Conservation (phyloP, 2,329 filamentous ascomycete species). For the Alternaria hordeiaustralica region DNA sequence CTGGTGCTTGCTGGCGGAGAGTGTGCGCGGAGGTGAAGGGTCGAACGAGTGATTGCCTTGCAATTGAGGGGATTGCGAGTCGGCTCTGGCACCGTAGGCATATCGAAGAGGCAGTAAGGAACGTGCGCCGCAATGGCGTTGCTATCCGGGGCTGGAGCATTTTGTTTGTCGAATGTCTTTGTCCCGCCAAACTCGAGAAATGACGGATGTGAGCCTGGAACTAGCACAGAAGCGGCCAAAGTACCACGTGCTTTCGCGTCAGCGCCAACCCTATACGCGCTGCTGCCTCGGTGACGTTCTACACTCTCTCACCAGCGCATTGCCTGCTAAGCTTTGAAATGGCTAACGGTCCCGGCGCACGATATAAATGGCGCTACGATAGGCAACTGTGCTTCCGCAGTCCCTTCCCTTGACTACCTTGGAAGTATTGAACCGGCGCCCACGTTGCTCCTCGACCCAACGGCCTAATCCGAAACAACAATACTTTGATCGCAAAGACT, state of each 20-base stretch:
- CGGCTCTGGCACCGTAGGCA: slow-evolving; percentile 26
- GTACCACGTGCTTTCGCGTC: slow-evolving; percentile 30
- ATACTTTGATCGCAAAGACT: not conserved
- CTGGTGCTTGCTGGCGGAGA: slow-evolving; percentile 24
- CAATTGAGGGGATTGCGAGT: slow-evolving; percentile 13
- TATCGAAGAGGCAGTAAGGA: slow-evolving; percentile 19
- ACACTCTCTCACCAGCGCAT: slow-evolving; percentile 8
- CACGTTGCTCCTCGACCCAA: not conserved
- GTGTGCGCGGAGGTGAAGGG: slow-evolving; percentile 33
- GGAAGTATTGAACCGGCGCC: not conserved
- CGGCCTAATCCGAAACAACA: not conserved
- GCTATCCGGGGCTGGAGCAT: slow-evolving; percentile 45
- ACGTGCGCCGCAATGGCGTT: slow-evolving; percentile 17
- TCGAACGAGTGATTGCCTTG: slow-evolving; percentile 21
- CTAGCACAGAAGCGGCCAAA: slow-evolving; percentile 22
- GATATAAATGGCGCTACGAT: slow-evolving; percentile 7
- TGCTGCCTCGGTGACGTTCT: slow-evolving; percentile 18
- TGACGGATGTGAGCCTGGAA: slow-evolving; percentile 16
- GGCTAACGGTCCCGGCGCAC: not conserved
- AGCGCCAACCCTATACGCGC: slow-evolving; percentile 18
- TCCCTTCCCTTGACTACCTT: not conserved
- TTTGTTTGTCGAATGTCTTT: slow-evolving; percentile 12
- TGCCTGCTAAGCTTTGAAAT: not conserved
- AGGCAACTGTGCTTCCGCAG: not conserved
- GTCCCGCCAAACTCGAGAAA: slow-evolving; percentile 13